Evolutionary conservation across 139 green algal species (phyloP).

Genomic region (Volvox africanus): DNA sequence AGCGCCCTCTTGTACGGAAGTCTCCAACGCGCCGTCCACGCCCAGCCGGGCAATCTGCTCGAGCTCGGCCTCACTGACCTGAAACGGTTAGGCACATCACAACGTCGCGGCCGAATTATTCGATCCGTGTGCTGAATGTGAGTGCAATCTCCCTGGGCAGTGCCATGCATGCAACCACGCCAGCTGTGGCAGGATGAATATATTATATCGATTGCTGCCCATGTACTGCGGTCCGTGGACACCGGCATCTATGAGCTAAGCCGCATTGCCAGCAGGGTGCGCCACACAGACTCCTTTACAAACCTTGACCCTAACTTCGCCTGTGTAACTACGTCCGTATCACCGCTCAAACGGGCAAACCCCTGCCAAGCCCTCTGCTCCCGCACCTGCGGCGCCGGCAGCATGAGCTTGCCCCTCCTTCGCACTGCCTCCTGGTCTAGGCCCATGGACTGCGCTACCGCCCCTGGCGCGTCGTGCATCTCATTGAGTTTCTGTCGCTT

Average conservation of each 20-base stretch:
- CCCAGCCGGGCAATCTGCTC: conserved; percentile 89
- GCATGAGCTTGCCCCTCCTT: conserved; percentile 89
- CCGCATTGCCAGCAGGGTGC: too few species aligned
- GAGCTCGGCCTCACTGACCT: conserved; percentile 92
- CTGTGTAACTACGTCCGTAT: too few species aligned
- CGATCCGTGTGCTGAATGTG: too few species aligned
- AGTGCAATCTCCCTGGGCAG: too few species aligned
- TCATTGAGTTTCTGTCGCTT: conserved; percentile 81
- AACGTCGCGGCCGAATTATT: too few species aligned
- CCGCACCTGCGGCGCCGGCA: conserved; percentile 84
- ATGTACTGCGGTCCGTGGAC: too few species aligned
- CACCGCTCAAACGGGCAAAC: conserved; percentile 22
- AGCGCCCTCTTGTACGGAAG: conserved; percentile 61
- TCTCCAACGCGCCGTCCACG: conserved; percentile 59
- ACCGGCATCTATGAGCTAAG: too few species aligned
- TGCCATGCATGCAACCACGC: too few species aligned
- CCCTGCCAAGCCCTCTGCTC: neutral
- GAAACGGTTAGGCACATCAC: neutral
- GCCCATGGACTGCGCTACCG: conserved; percentile 73
- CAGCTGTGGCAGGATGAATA: too few species aligned
- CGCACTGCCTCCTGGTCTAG: conserved; percentile 73
- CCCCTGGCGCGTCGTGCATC: conserved; percentile 50
- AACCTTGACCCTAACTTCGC: too few species aligned
- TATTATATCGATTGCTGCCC: too few species aligned
- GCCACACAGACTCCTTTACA: too few species aligned